Evolutionary conservation across 257 asterid species (phyloP), one percentile per base, ranked within the genome.

Genomic region (Voacanga thouarsii): DNA sequence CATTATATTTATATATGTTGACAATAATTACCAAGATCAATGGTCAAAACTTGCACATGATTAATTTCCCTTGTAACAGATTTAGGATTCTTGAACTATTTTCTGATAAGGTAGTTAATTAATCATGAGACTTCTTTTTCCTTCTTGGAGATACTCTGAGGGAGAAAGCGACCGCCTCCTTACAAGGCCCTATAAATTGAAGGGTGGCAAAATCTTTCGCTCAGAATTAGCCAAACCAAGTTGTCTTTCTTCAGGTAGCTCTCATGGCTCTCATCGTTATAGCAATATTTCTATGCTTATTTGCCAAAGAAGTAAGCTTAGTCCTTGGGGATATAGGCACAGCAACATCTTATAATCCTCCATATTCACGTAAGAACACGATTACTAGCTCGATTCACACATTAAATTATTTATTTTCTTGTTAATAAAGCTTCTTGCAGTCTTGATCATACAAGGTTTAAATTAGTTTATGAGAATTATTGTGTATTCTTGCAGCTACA

Each of bases 291-390:
- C 66, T 88, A 59, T 49, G 77, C 78, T 67, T 84, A 79, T 72
- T 84, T 21, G 83, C 80, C 82, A 72, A 60, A 26, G 77, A 84
- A 61, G 67, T 77, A 37, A 78, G 47, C 33, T 12, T 83, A n/a
- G 92, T 84, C 71, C 51, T 44, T 41, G 92, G 84, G 6, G 97
- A 90, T 26, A 81, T 92, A 12, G 96, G 96, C 72, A 87, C 96
- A 0, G 97, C 97, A 24, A 80, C 89, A 41, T 89, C 97, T 65
- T 92, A 92, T 41, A 66, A 72, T 79, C 94, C 97, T 69, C 97
- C 97, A 18, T 92, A 89, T 88, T 77, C 86, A 30, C 96, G 97
- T 89, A 71, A 85, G 89, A 81, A 44, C 11, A 7, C 23, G 10
- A n/a, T 49, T 43, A 33, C 21, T 51, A 21, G n/a, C 9, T 19